Evolutionary conservation across 2,329 filamentous ascomycete genomes (phyloP).

Genomic region (Zymoseptoria pseudotritici): DNA sequence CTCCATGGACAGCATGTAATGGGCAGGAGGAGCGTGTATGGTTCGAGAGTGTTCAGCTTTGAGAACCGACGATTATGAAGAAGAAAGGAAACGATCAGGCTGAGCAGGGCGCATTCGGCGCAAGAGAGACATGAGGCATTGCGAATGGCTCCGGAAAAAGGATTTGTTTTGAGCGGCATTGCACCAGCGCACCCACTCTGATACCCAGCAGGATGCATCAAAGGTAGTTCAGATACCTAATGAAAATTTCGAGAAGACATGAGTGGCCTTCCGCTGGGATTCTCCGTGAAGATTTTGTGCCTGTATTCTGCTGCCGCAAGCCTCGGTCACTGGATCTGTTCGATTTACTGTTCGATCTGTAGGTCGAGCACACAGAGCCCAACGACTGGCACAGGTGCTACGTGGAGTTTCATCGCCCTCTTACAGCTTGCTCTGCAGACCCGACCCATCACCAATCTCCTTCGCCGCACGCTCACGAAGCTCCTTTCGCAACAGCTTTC

Average conservation of each 20-base stretch:
- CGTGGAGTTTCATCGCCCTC: too few relatives aligned
- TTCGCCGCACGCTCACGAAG: slow-evolving; percentile 51
- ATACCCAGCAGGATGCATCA: not conserved
- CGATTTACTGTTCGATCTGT: too few relatives aligned
- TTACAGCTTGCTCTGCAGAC: slow-evolving; percentile 20
- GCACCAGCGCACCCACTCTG: not conserved
- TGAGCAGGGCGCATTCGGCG: not conserved
- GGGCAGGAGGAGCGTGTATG: not conserved
- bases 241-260: not conserved
- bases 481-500: slow-evolving; percentile 55
- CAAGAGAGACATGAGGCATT: not conserved
- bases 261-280: too few relatives aligned
- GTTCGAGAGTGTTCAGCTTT: not conserved
- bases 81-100: not conserved
- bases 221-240: not conserved
- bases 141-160: not conserved
- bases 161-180: not conserved
- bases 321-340: too few relatives aligned
- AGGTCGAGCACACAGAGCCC: too few relatives aligned
- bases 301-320: too few relatives aligned
- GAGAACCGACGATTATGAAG: not conserved
- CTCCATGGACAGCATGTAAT: not conserved
- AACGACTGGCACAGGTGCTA: too few relatives aligned
- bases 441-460: slow-evolving; percentile 37
- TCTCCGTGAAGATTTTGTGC: too few relatives aligned